A percentile compares a stretch with the other conserved stretches of the same genome.
Conservation (phyloP, 2,329 filamentous ascomycete genomes). For the Aspergillus uvarum region DNA sequence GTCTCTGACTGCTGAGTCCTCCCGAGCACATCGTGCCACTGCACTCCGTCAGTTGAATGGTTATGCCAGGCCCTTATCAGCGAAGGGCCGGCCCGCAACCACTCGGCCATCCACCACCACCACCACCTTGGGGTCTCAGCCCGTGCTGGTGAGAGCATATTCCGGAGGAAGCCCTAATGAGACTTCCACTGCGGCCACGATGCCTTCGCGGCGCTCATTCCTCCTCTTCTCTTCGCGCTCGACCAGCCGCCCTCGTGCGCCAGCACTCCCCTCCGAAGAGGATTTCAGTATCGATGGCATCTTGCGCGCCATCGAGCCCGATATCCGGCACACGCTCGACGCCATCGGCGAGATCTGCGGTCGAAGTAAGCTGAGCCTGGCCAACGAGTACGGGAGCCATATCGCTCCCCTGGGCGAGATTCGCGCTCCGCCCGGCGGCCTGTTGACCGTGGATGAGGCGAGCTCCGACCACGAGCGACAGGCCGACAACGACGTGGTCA, state of each 20-base stretch:
- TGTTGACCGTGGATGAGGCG: constrained; percentile 47
- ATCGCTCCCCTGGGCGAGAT: constrained; percentile 63
- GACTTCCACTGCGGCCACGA: constrained; percentile 29
- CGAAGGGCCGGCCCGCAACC: constrained; percentile 18
- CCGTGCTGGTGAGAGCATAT: constrained; percentile 46
- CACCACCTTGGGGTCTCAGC: constrained; percentile 36
- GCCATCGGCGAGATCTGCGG: constrained; percentile 65
- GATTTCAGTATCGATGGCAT: constrained; percentile 59
- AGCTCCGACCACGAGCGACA: constrained; percentile 39
- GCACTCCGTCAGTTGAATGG: constrained; percentile 36
- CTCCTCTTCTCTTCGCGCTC: constrained; percentile 29
- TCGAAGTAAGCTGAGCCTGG: constrained; percentile 59
- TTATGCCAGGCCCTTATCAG: constrained; percentile 25
- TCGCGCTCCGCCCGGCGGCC: constrained; percentile 34
- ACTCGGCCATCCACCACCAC: constrained; percentile 20
- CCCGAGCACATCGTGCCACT: constrained; percentile 32
- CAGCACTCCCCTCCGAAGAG: constrained; percentile 48
- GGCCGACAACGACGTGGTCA: constrained; percentile 37
- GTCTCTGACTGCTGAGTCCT: constrained; percentile 34
- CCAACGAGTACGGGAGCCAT: constrained; percentile 63
- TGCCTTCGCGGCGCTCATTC: constrained; percentile 35
- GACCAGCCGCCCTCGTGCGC: constrained; percentile 23
- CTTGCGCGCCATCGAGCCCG: constrained; percentile 57
- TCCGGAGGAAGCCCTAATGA: constrained; percentile 36
- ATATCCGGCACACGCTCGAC: constrained; percentile 59